Percentiles rank a stretch among this genome's conserved stretches.
These are phyloP conservation scores for Ogataea glucozyma DNA, from an alignment of 805 yeast genomes.

Conservation along the genomic window DNA sequence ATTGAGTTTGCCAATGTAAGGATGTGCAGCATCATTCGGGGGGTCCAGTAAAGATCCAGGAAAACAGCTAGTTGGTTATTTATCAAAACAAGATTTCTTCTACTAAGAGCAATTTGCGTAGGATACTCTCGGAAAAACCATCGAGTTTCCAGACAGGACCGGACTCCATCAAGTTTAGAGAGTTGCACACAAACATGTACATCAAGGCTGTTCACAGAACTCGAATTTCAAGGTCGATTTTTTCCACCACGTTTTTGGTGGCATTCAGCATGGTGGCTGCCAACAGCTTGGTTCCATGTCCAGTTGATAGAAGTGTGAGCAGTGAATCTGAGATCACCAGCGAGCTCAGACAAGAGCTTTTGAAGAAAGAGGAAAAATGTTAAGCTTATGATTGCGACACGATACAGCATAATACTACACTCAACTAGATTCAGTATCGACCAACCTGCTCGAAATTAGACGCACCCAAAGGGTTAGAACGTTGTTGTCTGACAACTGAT, in stretches of 20 bases:
- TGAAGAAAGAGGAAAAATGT: constrained; percentile 5
- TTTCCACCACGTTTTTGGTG: constrained; percentile 72
- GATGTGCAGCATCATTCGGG: constrained; percentile 4
- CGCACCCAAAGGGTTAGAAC: background rate
- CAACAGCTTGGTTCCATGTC: constrained; percentile 39
- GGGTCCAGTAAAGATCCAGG: background rate
- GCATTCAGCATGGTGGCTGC: constrained; percentile 53
- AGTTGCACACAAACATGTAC: constrained; percentile 40
- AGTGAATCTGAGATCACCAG: constrained; percentile 31
- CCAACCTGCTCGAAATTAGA: background rate
- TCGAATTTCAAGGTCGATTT: constrained; percentile 61
- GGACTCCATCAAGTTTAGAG: background rate
- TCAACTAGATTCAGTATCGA: background rate
- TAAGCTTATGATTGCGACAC: background rate
- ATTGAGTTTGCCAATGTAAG: constrained; percentile 8
- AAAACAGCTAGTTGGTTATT: constrained; percentile 4
- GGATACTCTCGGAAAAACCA: too few species aligned
- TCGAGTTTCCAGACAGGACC: background rate
- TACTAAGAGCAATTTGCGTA: too few species aligned
- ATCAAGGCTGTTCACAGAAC: constrained; percentile 59
- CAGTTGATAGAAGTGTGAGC: constrained; percentile 46
- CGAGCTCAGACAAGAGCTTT: constrained; percentile 23
- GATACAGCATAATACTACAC: background rate
- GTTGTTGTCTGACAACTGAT: background rate
- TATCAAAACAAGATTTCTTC: background rate